Conservation (phyloP, 2,329 filamentous ascomycete species). For the Colletotrichum musae region DNA sequence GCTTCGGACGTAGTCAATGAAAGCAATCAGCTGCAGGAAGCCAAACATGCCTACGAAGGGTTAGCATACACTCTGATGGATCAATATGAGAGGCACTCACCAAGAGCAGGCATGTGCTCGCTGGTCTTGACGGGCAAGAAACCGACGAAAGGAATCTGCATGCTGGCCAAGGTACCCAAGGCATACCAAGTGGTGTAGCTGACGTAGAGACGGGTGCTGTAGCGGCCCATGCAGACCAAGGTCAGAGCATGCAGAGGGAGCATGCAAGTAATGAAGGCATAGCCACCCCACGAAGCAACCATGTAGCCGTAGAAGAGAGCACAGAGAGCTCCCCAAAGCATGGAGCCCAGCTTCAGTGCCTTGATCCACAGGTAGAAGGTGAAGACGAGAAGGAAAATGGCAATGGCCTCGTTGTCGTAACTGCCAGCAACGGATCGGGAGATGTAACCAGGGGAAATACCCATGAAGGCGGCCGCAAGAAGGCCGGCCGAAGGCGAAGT, state of each 20-base stretch:
- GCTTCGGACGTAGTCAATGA: constrained; percentile 91
- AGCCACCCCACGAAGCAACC: constrained; percentile 99
- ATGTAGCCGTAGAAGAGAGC: constrained; percentile 99
- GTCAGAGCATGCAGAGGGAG: constrained; percentile 95
- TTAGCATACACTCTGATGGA: constrained; percentile 36
- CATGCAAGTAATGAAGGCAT: constrained; percentile 99
- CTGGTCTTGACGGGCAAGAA: constrained; percentile 97
- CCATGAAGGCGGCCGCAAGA: constrained; percentile 95
- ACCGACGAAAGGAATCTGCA: constrained; percentile 99
- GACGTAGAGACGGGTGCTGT: constrained; percentile 94
- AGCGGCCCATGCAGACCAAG: constrained; percentile 95
- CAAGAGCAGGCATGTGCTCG: constrained; percentile 97
- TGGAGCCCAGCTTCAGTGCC: constrained; percentile 94
- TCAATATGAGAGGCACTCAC: constrained; percentile 62
- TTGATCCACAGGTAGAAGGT: constrained; percentile 99
- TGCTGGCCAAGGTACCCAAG: constrained; percentile 93
- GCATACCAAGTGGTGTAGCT: constrained; percentile 99
- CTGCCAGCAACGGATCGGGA: constrained; percentile 97
- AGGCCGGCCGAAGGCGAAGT: constrained; percentile 95
- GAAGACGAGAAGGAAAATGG: constrained; percentile 98
- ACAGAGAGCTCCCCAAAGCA: constrained; percentile 95
- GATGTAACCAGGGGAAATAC: constrained; percentile 97
- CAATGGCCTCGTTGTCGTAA: constrained; percentile 99
- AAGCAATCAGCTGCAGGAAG: constrained; percentile 91
- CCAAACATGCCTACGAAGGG: constrained; percentile 84